Evolutionary conservation across 495 filamentous ascomycete species (phyloP), one percentile per base, ranked within the genome.

Genomic region (Xylaria flabelliformis): DNA sequence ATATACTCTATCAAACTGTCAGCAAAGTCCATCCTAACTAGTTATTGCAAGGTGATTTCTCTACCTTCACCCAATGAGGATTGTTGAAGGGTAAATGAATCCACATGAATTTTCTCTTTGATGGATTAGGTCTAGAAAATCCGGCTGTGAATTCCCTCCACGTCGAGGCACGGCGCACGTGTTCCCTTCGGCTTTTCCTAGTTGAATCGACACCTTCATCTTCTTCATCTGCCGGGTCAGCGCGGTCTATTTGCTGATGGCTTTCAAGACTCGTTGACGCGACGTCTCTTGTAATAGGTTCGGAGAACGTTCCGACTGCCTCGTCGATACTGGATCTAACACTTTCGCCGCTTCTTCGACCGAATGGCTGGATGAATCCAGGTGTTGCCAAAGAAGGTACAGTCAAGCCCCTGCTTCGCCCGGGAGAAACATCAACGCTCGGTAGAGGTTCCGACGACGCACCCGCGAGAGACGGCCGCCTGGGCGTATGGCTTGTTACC

Each of bases 21-120:
- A 82, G 72, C 77, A 59, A 4, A 21, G 51, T 26, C 19, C 17
- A 8, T 39, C 21, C 8, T 34, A 44, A 21, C 61, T 1, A 29
- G 36, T 19, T 19, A 24, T 32, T 3, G 9, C 6, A 0, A 0
- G 74, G 70, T 7, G 17, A 80, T 70, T 26, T 72, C 75, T 32
- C 67, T 75, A 86, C 85, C 75, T 87, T 88, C 15, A 91, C 90
- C 90, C 90, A 92, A 8, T 85, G 84, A 3, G 90, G 86, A 77
- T 91, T 89, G 4, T 87, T 92, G 71, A 87, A 92, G 0, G 90
- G 90, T 36, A 91, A 78, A 75, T 92, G 90, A 48, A 91, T 87
- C 90, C 90, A 92, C 67, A 88, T 83, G 46, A 91, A 85, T 74
- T 89, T 85, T 15, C 80, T 80, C 74, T 73, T 75, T 5, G 73